Base-by-base conservation (phyloP, 495 filamentous ascomycete species). In the Staphylotrichum longicolle region DNA sequence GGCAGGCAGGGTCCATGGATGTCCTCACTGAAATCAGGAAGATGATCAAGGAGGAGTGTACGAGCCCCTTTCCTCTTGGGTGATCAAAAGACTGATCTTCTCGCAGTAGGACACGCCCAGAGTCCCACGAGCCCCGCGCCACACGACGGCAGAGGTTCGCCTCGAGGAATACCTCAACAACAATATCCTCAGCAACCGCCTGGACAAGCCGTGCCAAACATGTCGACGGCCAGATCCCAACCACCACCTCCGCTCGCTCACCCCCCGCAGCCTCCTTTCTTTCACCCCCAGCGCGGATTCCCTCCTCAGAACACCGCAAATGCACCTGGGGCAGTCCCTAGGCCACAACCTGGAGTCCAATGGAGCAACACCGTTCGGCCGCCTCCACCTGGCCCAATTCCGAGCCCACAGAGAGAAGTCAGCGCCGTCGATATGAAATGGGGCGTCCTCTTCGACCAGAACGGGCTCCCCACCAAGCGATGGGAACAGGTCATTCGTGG, bases 401-500 rank as follows among this genome's bases (percentile, higher is more conserved):
- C 33, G 49, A 54, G 2, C 57, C 62, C 41, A 44, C 35, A 40
- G 57, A 60, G 60, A 55, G 66, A 68, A 45, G 8, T 71, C 8
- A 64, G 67, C 51, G 63, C 68, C 33, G 53, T 75, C 39, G 69
- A 76, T 60, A 81, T 82, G 66, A 85, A 88, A 62, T 96, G 91
- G 91, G 87, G 89, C 1, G 82, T 80, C 33, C 69, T 96, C 14
- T 94, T 96, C 68, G 88, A 91, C 52, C 79, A 82, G 54, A 76
- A 79, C 6, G 86, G 86, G 3, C 78, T 83, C 54, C 83, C 91
- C 7, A 94, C 89, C 0, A 69, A 78, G 46, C 81, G 88, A 62
- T 77, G 92, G 20, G 83, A 85, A 1, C 81, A 89, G 63, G 87
- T 96, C 46, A 74, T 96, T 59, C 79, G 86, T 37, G 91, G 89